Base-by-base conservation (phyloP, 2,329 filamentous ascomycete genomes). In the Byssothecium circinans region DNA sequence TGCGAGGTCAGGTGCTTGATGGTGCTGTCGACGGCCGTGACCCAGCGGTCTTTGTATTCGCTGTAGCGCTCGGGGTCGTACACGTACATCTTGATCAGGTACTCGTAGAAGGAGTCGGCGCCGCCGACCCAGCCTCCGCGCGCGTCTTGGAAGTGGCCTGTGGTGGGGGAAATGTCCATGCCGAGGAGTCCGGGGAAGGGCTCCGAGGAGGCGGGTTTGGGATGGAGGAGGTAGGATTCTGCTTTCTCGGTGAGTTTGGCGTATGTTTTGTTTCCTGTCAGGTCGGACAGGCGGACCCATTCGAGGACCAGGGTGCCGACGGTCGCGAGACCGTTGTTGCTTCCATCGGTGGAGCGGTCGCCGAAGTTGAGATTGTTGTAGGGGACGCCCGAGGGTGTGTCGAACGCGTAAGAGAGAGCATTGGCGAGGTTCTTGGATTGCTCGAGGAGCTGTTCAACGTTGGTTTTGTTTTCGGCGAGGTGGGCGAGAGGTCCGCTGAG, bases 81-180 rank as follows among this genome's bases (percentile, higher is more conserved):
- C 45, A 92, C 71, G 61, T 85, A 95, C 88, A 94, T 92, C 76
- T 95, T 95, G 69, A 95, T 86, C 25, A 95, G 80, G 62, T 95
- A 95, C 72, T 95, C 89, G 73, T 95, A 95, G 73, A 86, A 95
- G 35, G 84, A 89, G 68, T 95, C 89, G 23, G 81, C 81, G 6
- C 87, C 86, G 41, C 86, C 89, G 32, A 82, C 81, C 89, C 89
- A 95, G 36, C 88, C 87, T 42, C 91, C 89, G 1, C 57, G 62
- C 19, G 79, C 79, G 62, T 92, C 82, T 12, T 80, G 57, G 57
- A 95, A 92, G 7, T 75, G 60, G 17, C 90, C 90, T 3, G 81
- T 83, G 1, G 73, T 64, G 51, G 89, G 78, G 56, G 83, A 76
- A 32, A 95, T 79, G 39, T 81, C 73, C 22, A 80, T 84, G 4